phyloP scores from a whole-genome alignment of 257 asterid species.

The Schizonepeta tenuifolia region DNA sequence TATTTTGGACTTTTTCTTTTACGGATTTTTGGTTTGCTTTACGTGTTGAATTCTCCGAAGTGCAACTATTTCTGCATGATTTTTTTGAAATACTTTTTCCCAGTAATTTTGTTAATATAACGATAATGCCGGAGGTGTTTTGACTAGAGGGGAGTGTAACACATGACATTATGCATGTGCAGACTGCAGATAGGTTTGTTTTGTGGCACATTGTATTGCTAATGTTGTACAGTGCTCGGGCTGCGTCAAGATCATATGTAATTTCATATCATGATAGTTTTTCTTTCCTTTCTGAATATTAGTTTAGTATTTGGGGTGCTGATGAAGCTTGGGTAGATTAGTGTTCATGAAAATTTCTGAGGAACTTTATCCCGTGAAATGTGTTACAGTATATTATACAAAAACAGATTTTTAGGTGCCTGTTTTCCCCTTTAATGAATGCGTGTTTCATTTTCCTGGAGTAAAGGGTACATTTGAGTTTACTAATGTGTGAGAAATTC shows the following conservation, averaged over 20 bases:
- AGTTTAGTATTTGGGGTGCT: not conserved
- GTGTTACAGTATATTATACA: slow-evolving; percentile 4
- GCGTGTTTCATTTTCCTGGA: not conserved
- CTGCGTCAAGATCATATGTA: slow-evolving; percentile 24
- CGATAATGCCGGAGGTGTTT: slow-evolving; percentile 35
- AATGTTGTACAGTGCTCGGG: slow-evolving; percentile 26
- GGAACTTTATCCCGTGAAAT: slow-evolving; percentile 1
- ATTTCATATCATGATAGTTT: slow-evolving; percentile 1
- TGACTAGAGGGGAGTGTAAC: slow-evolving; percentile 10
- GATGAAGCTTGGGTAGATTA: slow-evolving; percentile 18
- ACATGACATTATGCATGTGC: slow-evolving; percentile 36
- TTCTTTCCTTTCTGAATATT: not conserved
- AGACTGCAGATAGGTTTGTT: slow-evolving; percentile 21
- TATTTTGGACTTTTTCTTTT: slow-evolving; percentile 8
- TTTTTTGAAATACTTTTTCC: not conserved
- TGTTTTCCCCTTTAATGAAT: not conserved
- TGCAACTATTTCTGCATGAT: slow-evolving; percentile 30
- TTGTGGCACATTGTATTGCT: slow-evolving; percentile 35
- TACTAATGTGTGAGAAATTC: slow-evolving; percentile 3
- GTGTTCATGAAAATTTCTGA: slow-evolving; percentile 6
- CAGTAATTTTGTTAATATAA: slow-evolving; percentile 3
- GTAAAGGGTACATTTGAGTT: not conserved
- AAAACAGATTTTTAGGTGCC: not conserved
- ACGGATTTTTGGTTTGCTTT: not conserved
- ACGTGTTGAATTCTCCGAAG: slow-evolving; percentile 23